Conservation (phyloP, 805 yeast species). For the Zygotorulaspora chibaensis region DNA sequence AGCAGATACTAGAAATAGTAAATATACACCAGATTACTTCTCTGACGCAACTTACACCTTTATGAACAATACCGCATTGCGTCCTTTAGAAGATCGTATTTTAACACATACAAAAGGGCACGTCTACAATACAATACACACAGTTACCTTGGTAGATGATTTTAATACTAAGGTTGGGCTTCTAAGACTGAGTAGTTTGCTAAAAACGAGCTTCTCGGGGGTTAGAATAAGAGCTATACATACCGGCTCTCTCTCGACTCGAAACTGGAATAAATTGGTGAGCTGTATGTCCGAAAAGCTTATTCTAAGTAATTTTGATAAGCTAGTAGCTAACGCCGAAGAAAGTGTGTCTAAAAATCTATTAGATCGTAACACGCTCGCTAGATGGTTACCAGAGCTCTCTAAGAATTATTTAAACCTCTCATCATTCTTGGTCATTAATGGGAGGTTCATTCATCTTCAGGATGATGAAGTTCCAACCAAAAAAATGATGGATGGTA, state of each 20-base stretch:
- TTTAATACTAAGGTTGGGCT: constrained; percentile 39
- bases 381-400: constrained; percentile 29
- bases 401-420: constrained; percentile 24
- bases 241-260: constrained; percentile 18
- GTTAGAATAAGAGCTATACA: constrained; percentile 41
- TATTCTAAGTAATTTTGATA: constrained; percentile 23
- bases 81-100: constrained; percentile 18
- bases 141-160: constrained; percentile 58
- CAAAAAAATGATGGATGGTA: constrained; percentile 33
- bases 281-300: constrained; percentile 20
- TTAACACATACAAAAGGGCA: constrained; percentile 19
- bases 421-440: constrained; percentile 43
- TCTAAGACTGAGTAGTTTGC: constrained; percentile 41
- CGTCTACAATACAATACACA: constrained; percentile 28
- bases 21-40: constrained; percentile 48
- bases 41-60: constrained; percentile 32
- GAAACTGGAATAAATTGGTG: constrained; percentile 22
- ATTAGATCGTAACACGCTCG: constrained; percentile 10
- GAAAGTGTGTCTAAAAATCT: constrained; percentile 6
- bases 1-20: constrained; percentile 41
- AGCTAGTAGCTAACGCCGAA: neutral
- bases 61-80: constrained; percentile 21
- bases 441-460: constrained; percentile 49
- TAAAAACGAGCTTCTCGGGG: constrained; percentile 28
- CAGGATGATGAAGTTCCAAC: constrained; percentile 25